phyloP scores from a whole-genome alignment of 805 yeast genomes.

The Spencermartinsiella europaea region DNA sequence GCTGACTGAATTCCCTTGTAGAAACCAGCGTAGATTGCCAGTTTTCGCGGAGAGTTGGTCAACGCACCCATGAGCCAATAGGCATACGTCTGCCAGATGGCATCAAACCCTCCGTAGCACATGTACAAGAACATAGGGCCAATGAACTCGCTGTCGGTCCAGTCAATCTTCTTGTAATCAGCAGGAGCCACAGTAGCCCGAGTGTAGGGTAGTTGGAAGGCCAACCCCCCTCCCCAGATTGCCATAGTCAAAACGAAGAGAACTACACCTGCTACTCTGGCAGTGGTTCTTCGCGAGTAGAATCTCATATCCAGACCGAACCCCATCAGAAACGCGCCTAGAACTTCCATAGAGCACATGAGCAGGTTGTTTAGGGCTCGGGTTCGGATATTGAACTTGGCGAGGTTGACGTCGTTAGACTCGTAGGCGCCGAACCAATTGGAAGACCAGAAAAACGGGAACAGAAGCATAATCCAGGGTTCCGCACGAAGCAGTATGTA shows the following conservation, averaged over 20 bases:
- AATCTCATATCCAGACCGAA: slow-evolving; percentile 41
- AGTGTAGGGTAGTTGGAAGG: slow-evolving; percentile 41
- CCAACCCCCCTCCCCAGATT: slow-evolving; percentile 58
- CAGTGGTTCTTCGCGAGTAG: slow-evolving; percentile 42
- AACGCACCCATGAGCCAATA: slow-evolving; percentile 58
- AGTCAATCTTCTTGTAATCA: slow-evolving; percentile 36
- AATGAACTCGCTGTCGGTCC: slow-evolving; percentile 42
- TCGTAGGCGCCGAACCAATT: slow-evolving; percentile 67
- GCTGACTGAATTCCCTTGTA: slow-evolving; percentile 63
- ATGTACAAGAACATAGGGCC: slow-evolving; percentile 61
- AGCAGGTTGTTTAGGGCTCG: slow-evolving; percentile 56
- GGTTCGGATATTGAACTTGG: slow-evolving; percentile 52
- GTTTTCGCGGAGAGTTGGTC: slow-evolving; percentile 51
- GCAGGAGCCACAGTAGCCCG: slow-evolving; percentile 33
- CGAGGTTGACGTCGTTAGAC: slow-evolving; percentile 53
- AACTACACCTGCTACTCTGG: slow-evolving; percentile 38
- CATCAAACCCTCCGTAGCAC: slow-evolving; percentile 56
- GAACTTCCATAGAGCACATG: slow-evolving; percentile 57
- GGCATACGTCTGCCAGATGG: slow-evolving; percentile 53
- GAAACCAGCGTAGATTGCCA: slow-evolving; percentile 54
- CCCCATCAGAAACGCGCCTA: slow-evolving; percentile 51
- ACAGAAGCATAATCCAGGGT: slow-evolving; percentile 44
- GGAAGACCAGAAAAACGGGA: slow-evolving; percentile 60
- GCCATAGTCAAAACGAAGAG: slow-evolving; percentile 39
- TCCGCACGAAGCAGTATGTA: slow-evolving; percentile 35